phyloP scores from a whole-genome alignment of 1,284 basidiomycete genomes.

The Marasmius tenuissimus region DNA sequence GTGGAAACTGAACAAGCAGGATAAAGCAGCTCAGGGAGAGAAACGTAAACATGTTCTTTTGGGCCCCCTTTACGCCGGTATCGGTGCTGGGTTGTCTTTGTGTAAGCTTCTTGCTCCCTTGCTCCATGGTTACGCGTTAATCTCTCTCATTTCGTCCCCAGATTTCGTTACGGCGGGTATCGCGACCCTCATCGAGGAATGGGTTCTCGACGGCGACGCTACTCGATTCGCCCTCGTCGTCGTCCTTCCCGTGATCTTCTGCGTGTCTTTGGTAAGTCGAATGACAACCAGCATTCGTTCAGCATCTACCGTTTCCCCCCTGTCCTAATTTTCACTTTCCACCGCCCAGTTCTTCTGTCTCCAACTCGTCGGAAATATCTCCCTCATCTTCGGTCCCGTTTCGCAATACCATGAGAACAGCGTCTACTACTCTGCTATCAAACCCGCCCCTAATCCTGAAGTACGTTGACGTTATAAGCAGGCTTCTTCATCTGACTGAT shows the following conservation, averaged over 20 bases:
- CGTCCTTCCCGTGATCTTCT: slow-evolving; percentile 69
- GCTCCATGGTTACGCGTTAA: background rate
- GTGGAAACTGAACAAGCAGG: slow-evolving; percentile 10
- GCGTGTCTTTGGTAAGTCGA: slow-evolving; percentile 63
- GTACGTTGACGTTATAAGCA: slow-evolving; percentile 9
- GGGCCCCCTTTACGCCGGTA: slow-evolving; percentile 73
- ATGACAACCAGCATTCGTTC: background rate
- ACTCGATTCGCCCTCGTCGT: slow-evolving; percentile 63
- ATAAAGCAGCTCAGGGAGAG: slow-evolving; percentile 2
- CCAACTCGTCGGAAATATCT: slow-evolving; percentile 62
- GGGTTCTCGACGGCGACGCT: slow-evolving; percentile 63
- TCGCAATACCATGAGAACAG: slow-evolving; percentile 72
- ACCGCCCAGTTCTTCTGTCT: slow-evolving; percentile 59
- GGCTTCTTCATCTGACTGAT: background rate
- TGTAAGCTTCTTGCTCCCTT: slow-evolving; percentile 41
- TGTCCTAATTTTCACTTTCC: background rate
- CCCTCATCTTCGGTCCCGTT: slow-evolving; percentile 34
- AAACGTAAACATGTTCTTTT: slow-evolving; percentile 49
- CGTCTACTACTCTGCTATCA: slow-evolving; percentile 66
- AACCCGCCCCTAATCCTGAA: slow-evolving; percentile 54
- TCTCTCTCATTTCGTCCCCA: slow-evolving; percentile 21
- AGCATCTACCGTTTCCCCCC: background rate
- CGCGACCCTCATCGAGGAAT: slow-evolving; percentile 63
- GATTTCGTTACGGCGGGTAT: slow-evolving; percentile 65
- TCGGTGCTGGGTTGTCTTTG: slow-evolving; percentile 62